Base-by-base conservation (phyloP, 768 basidiomycete genomes). In the Mycena galericulata region DNA sequence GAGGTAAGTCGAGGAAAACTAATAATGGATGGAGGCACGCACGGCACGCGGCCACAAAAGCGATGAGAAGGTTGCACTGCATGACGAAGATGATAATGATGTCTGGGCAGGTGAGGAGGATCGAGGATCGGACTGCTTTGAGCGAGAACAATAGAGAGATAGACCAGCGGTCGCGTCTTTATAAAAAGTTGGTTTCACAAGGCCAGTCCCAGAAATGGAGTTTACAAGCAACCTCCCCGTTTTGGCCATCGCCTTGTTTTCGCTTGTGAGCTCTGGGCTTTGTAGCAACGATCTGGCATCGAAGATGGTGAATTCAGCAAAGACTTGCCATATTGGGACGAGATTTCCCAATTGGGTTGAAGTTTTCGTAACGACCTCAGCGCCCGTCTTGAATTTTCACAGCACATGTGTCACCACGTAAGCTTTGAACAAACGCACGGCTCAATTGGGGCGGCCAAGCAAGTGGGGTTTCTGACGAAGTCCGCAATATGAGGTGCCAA, bases 11-110 rank as follows among this genome's bases (percentile, higher is more conserved):
- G 20, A n/a, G 15, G 12, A 27, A 7, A 3, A 20, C 14, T 15
- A 26, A n/a, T 5, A 22, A 30, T 10, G 6, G 47, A 18, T 20
- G 45, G 32, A 26, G 29, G 34, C 22, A 67, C 70, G 22, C 32
- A 68, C 70, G 34, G 65, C 70, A 68, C 58, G 70, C 62, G 53
- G 47, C 65, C 49, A 71, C 45, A 46, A 68, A 50, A 51, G 62
- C 62, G 62, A 68, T 24, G 41, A 62, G 18, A 50, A 64, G 17
- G 38, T 71, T 59, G 62, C 34, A 71, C 54, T 71, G 70, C 70
- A 71, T 71, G 34, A 56, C 58, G 43, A 56, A 32, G 55, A 36
- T 36, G 8, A 6, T 36, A 14, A 36, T 36, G 34, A 32, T 62
- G 60, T 49, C 38, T 67, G 43, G 66, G 62, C 47, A 54, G 62